Evolutionary conservation across 2,329 filamentous ascomycete genomes (phyloP).

Genomic region (Metarhizium album): DNA sequence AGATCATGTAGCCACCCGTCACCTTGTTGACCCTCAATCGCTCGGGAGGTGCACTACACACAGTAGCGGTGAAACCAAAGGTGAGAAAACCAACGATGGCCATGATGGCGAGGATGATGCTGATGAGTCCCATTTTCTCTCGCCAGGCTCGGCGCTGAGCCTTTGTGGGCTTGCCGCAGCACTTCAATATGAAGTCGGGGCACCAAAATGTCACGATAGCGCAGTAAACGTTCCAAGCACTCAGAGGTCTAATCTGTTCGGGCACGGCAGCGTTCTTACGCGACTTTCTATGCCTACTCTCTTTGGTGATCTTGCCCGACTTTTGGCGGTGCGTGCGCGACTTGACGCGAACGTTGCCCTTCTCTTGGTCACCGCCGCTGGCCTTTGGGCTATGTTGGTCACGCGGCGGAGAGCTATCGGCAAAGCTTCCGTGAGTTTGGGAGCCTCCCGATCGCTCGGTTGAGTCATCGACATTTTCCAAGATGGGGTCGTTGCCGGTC

Average conservation of each 20-base stretch:
- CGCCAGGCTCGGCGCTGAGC: constrained; percentile 89
- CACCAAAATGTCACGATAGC: constrained; percentile 90
- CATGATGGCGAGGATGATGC: constrained; percentile 83
- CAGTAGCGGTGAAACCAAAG: constrained; percentile 85
- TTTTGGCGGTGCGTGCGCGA: constrained; percentile 30
- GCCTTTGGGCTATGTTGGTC: constrained; percentile 23
- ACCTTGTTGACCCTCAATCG: constrained; percentile 79
- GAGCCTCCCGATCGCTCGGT: constrained; percentile 40
- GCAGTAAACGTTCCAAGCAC: constrained; percentile 92
- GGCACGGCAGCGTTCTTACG: constrained; percentile 41
- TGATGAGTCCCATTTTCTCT: constrained; percentile 95
- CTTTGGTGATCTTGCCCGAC: constrained; percentile 48
- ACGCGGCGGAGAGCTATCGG: constrained; percentile 32
- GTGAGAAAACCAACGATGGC: constrained; percentile 87
- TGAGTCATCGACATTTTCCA: constrained; percentile 64
- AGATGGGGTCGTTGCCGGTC: constrained; percentile 81
- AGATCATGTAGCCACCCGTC: constrained; percentile 78
- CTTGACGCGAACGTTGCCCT: constrained; percentile 17
- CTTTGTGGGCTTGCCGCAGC: constrained; percentile 75
- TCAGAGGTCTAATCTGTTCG: constrained; percentile 66
- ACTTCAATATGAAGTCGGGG: constrained; percentile 72
- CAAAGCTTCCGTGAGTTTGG: constrained; percentile 33
- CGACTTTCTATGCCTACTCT: constrained; percentile 16
- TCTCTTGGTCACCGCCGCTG: constrained; percentile 22
- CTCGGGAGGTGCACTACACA: constrained; percentile 63